These are phyloP conservation scores for Daldinia decipiens DNA, from an alignment of 495 filamentous ascomycete species.

Conservation along the genomic window DNA sequence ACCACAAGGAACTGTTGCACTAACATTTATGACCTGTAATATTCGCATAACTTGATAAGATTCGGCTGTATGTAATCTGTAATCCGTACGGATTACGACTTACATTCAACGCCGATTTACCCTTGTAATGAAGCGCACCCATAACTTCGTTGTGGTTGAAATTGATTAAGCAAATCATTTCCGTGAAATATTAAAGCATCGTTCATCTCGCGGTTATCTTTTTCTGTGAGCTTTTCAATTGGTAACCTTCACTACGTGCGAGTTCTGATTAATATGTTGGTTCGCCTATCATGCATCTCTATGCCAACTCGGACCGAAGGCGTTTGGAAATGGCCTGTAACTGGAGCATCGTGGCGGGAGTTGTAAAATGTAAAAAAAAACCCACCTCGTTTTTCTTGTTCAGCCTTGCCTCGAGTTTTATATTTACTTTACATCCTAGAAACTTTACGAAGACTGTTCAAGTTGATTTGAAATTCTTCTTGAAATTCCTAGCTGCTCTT, in stretches of 20 bases:
- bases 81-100: no score
- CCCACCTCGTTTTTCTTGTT: not conserved
- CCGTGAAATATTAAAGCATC: not conserved
- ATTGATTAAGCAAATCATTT: not conserved
- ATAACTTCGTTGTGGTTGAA: not conserved
- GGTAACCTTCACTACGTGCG: not conserved
- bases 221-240: not conserved
- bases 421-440: not conserved
- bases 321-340: not conserved
- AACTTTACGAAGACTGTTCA: not conserved
- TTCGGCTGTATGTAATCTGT: no score
- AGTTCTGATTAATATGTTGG: not conserved
- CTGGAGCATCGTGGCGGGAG: constrained; percentile 3
- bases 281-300: not conserved
- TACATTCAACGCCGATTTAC: not conserved
- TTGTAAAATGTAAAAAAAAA: not conserved
- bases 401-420: not conserved
- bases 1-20: not conserved
- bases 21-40: constrained; percentile 3
- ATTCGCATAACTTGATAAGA: not conserved
- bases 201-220: not conserved
- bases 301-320: not conserved
- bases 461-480: not conserved
- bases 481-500: not conserved
- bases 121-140: not conserved